Evolutionary conservation across 2,329 filamentous ascomycete species (phyloP), one percentile per base, ranked within the genome.

Genomic region (Fusarium torreyae): DNA sequence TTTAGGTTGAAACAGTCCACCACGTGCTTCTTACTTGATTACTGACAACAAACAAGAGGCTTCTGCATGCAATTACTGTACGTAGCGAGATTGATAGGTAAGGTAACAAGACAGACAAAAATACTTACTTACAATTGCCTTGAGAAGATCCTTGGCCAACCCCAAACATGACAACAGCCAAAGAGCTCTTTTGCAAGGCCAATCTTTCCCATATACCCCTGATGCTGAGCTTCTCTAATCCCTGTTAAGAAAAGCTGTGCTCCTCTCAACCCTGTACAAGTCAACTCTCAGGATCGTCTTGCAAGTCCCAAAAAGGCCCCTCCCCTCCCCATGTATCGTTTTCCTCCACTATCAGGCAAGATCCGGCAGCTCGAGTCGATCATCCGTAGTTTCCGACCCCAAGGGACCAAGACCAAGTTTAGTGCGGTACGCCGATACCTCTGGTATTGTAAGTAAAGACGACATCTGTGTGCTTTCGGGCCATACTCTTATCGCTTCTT

Each of bases 351-450:
- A 66, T 51, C 38, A 61, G 42, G 40, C 51, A 60, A 55, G 62
- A 59, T 62, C 52, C 64, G 48, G 62, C 57, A 68, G 34, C 60
- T 71, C 62, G 53, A 56, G 64, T 58, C 63, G 64, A 72, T 72
- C 61, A 68, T 70, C 67, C 62, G 66, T 52, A 39, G 39, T 70
- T 61, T 72, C 67, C 66, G 56, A 60, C 22, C 53, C 59, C 33
- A 57, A 59, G 28, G 31, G 11, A 22, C 26, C 28, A 31, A 43
- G 36, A 24, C 28, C 31, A 59, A 43, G 24, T 34, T 20, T 40
- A 44, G 11, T 40, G 10, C 38, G 40, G 11, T 9, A 15, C 22
- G 20, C 36, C 22, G 14, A 22, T 24, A 7, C 9, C 24, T n/a
- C 17, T 42, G n/a, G 6, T 17, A 15, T 31, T 11, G 10, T 22